Evolutionary conservation across 1,139 yeast genomes (phyloP).

Genomic region (Suhomyces bolitotheri): DNA sequence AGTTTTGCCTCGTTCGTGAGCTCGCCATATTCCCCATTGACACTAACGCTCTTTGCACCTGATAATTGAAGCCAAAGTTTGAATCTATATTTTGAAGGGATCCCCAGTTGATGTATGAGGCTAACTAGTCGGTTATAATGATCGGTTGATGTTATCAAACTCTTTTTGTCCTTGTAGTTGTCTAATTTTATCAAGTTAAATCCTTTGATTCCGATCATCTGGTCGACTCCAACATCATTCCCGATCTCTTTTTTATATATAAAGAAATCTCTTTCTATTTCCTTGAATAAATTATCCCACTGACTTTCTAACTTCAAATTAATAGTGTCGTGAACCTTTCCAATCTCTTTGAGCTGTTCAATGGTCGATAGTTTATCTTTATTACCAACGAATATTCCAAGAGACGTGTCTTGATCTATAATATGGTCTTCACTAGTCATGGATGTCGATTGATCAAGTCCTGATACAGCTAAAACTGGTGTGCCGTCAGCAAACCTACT

Average conservation of each 20-base stretch:
- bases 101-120: conserved; percentile 44
- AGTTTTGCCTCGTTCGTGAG: conserved; percentile 19
- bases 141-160: conserved; percentile 8
- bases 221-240: conserved; percentile 22
- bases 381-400: conserved; percentile 18
- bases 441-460: neutral
- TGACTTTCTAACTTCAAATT: conserved; percentile 28
- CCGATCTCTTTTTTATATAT: conserved; percentile 16
- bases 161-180: conserved; percentile 10
- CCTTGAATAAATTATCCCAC: conserved; percentile 39
- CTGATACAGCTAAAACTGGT: neutral
- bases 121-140: conserved; percentile 28
- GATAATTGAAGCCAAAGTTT: conserved; percentile 56
- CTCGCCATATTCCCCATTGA: conserved; percentile 53
- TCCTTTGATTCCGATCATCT: conserved; percentile 43
- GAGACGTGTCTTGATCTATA: conserved; percentile 10
- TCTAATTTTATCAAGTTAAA: conserved; percentile 27
- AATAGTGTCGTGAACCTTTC: conserved; percentile 36
- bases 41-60: conserved; percentile 48
- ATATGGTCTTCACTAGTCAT: neutral
- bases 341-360: conserved; percentile 32
- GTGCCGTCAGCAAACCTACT: too few relatives aligned
- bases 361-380: conserved; percentile 19
- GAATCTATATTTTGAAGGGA: conserved; percentile 51
- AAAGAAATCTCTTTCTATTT: conserved; percentile 27